Base-by-base conservation (phyloP, 352 stramenopile genomes). In the Phytophthora sp. region DNA sequence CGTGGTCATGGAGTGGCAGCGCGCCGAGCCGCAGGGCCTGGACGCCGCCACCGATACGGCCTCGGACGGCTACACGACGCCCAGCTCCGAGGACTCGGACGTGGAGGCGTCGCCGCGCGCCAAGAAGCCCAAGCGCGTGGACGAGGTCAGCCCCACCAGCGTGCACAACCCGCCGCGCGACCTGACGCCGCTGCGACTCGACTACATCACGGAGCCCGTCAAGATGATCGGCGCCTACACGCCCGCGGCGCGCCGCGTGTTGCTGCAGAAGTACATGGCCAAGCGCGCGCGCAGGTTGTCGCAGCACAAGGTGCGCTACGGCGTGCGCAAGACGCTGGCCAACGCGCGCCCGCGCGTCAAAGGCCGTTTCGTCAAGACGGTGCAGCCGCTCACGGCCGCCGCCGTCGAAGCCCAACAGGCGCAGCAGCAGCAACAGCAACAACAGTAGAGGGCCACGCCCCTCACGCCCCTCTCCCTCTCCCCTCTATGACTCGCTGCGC, bases 291-390 rank as follows among this genome's bases (percentile, higher is more conserved):
- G 84, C 50, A 78, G 85, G 27, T 62, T 94, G 21, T 91, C 77
- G 15, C 85, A 91, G 49, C 76, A 87, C 62, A 92, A 74, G 45
- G 82, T 94, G 45, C 82, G 82, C 66, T 94, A 92, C 59, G 73
- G 83, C 53, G 85, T 94, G 55, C 82, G 82, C 43, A 94, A 94
- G 50, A 91, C 85, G 43, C 75, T 92, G 32, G 85, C 85, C 42
- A 92, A 92, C 34, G 84, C 84, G 13, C 82, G 84, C 4, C 82
- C 85, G 23, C 79, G 85, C 9, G 82, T 92, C 34, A 94, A 91
- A 66, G 85, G 85, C 35, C 82, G 85, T 18, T 94, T 94, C 65
- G 82, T 92, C 54, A 94, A 94, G 78, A 94, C 85, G 4, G 78
- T 87, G 74, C 75, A 84, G 60, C 81, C 85, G 35, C 79, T 94